phyloP scores from a whole-genome alignment of 2,329 filamentous ascomycete species.

The Pseudocercospora cruenta region DNA sequence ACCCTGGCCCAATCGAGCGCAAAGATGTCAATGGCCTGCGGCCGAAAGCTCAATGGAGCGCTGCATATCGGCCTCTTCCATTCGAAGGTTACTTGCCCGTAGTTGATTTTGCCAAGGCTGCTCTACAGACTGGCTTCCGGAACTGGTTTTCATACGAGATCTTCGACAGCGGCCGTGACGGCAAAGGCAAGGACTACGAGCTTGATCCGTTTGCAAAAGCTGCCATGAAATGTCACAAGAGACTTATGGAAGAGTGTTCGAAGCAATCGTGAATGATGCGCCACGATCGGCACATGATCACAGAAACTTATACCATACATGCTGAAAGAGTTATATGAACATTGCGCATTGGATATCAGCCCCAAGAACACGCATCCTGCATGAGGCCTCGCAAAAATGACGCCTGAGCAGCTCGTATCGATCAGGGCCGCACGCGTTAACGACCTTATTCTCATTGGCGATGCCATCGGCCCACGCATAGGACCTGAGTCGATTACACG shows the following conservation, averaged over 20 bases:
- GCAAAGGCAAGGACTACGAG: conserved; percentile 57
- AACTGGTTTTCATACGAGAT: conserved; percentile 72
- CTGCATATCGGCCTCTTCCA: conserved; percentile 69
- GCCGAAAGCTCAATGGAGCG: conserved; percentile 70
- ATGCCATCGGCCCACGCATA: too few species aligned
- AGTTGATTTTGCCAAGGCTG: conserved; percentile 65
- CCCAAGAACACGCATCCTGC: too few species aligned
- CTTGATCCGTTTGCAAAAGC: conserved; percentile 43
- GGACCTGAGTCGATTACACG: too few species aligned
- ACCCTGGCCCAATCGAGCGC: conserved; percentile 55
- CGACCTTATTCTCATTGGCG: too few species aligned
- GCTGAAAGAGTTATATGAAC: too few species aligned
- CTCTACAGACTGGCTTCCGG: conserved; percentile 68
- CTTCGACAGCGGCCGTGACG: conserved; percentile 64
- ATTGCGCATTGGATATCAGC: too few species aligned
- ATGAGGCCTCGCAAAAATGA: too few species aligned
- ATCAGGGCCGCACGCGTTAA: too few species aligned
- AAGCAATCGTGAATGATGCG: neutral
- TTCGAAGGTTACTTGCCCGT: conserved; percentile 74
- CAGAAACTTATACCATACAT: too few species aligned
- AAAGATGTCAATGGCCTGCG: conserved; percentile 57
- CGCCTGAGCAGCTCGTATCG: too few species aligned
- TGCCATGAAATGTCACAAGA: conserved; percentile 39
- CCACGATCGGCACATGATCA: too few species aligned
- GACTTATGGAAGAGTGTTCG: conserved; percentile 42